phyloP scores from a whole-genome alignment of 2,329 filamentous ascomycete species.

The Polytolypa hystricis region DNA sequence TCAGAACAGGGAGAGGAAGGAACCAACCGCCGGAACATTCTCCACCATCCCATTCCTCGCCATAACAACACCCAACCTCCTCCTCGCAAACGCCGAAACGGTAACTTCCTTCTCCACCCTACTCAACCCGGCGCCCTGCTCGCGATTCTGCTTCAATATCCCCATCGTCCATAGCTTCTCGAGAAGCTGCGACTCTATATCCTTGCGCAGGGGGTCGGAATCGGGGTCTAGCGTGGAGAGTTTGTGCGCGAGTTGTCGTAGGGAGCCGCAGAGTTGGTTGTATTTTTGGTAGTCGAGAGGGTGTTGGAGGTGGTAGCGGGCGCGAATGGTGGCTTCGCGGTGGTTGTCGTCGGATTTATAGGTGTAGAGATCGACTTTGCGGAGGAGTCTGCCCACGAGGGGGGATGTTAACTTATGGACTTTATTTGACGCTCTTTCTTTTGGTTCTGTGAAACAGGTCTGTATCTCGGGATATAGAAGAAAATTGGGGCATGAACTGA shows the following conservation, averaged over 20 bases:
- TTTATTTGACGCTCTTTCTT: no score
- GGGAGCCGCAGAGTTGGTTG: constrained; percentile 59
- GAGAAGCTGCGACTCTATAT: constrained; percentile 77
- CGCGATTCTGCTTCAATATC: constrained; percentile 61
- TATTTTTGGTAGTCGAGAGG: constrained; percentile 70
- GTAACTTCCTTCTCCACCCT: constrained; percentile 77
- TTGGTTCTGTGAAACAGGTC: neutral
- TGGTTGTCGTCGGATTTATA: constrained; percentile 84
- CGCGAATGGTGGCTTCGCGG: constrained; percentile 66
- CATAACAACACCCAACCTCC: constrained; percentile 83
- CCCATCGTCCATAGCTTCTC: constrained; percentile 93
- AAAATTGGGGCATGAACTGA: no score
- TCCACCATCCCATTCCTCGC: constrained; percentile 84
- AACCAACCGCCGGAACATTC: constrained; percentile 62
- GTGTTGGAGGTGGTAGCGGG: constrained; percentile 85
- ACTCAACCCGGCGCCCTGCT: constrained; percentile 58
- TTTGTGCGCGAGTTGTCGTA: constrained; percentile 80
- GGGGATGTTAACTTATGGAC: neutral
- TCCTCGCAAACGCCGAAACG: constrained; percentile 75
- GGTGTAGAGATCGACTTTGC: constrained; percentile 86
- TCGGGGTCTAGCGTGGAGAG: constrained; percentile 71
- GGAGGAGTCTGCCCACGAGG: constrained; percentile 48
- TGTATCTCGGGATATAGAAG: neutral
- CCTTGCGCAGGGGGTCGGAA: constrained; percentile 63
- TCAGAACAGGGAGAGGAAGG: constrained; percentile 4